These are phyloP conservation scores for Paecilomyces dactylethromorphus DNA, from an alignment of 2,329 filamentous ascomycete genomes.

Conservation along the genomic window DNA sequence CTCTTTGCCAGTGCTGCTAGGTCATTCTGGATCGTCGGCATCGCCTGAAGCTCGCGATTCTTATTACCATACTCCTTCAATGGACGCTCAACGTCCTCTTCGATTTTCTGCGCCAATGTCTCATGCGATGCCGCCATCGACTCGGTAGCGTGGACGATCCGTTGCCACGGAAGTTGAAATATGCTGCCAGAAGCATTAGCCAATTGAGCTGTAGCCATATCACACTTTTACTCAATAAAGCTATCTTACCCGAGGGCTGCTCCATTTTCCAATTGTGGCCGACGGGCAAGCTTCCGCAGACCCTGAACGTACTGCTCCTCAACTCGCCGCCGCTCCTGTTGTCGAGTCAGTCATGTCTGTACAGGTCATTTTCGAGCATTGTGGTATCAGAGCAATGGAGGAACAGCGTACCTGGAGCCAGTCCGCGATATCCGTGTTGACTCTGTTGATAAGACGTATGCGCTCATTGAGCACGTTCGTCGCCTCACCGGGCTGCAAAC, in stretches of 20 bases:
- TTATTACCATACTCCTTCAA: slow-evolving; percentile 67
- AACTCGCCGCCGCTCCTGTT: slow-evolving; percentile 80
- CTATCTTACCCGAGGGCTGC: slow-evolving; percentile 76
- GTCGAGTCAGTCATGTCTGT: not conserved
- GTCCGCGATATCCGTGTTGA: slow-evolving; percentile 89
- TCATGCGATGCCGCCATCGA: slow-evolving; percentile 78
- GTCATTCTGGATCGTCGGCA: slow-evolving; percentile 76
- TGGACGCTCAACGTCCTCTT: slow-evolving; percentile 79
- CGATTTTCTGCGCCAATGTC: slow-evolving; percentile 71
- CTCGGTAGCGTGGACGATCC: slow-evolving; percentile 73
- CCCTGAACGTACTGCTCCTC: slow-evolving; percentile 84
- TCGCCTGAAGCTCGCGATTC: slow-evolving; percentile 70
- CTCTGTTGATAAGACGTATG: slow-evolving; percentile 74
- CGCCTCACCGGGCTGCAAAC: slow-evolving; percentile 74
- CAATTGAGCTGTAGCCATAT: not conserved
- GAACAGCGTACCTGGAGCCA: slow-evolving; percentile 74
- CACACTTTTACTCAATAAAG: not conserved
- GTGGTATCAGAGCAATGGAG: not conserved
- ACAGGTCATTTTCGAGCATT: not conserved
- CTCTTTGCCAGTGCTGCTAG: slow-evolving; percentile 75
- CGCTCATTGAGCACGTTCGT: slow-evolving; percentile 78
- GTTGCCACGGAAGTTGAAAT: slow-evolving; percentile 86
- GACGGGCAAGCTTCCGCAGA: slow-evolving; percentile 71
- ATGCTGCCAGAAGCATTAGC: slow-evolving; percentile 50
- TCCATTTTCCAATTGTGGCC: slow-evolving; percentile 65